phyloP scores from a whole-genome alignment of 371 early-diverging fungal genomes.

The Sporodiniella umbellata region DNA sequence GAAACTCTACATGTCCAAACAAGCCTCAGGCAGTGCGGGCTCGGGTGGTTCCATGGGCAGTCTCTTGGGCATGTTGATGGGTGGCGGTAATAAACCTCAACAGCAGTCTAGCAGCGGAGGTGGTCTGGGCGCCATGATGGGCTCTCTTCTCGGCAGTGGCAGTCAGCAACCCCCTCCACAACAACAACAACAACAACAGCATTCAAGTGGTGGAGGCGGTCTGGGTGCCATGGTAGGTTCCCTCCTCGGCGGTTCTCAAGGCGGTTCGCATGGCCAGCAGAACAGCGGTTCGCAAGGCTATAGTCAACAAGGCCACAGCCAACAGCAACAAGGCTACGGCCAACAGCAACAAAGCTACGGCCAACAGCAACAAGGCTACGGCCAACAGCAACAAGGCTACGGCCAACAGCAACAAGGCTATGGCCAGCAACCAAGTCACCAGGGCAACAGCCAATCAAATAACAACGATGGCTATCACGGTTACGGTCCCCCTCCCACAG shows the following conservation, averaged over 20 bases:
- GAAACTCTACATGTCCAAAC: constrained; percentile 47
- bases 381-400: too few relatives aligned
- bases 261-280: too few relatives aligned
- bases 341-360: background rate
- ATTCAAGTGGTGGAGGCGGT: background rate
- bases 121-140: constrained; percentile 31
- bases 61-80: constrained; percentile 29
- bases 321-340: background rate
- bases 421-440: too few relatives aligned
- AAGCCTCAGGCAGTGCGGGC: constrained; percentile 21
- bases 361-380: too few relatives aligned
- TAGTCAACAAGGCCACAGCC: too few relatives aligned
- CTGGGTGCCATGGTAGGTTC: too few relatives aligned
- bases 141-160: constrained; percentile 20
- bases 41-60: constrained; percentile 20
- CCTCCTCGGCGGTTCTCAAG: too few relatives aligned
- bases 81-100: constrained; percentile 12
- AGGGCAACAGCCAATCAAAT: too few relatives aligned
- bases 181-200: constrained; percentile 8
- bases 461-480: too few relatives aligned
- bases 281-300: too few relatives aligned
- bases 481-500: constrained; percentile 8
- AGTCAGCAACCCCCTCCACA: too few relatives aligned
- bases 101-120: constrained; percentile 6
- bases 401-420: too few relatives aligned